Percentiles rank a stretch among this genome's conserved stretches.
These are phyloP conservation scores for Kodamaea anthophila DNA, from an alignment of 1,139 yeast genomes.

Conservation along the genomic window DNA sequence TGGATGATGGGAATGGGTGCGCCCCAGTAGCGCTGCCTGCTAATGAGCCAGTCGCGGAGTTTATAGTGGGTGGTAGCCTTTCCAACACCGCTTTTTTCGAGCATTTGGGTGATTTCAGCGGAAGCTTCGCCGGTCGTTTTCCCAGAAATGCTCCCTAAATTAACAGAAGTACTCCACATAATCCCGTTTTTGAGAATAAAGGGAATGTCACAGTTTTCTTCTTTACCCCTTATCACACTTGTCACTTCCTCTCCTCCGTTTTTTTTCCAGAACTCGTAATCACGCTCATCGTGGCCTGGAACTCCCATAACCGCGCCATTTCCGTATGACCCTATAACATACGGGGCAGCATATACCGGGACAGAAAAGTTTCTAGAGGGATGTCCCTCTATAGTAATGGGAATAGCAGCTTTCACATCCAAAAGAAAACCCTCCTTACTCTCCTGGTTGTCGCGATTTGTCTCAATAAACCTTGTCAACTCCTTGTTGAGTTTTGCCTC, in stretches of 20 bases:
- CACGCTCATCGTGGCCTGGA: slow-evolving; percentile 89
- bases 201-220: slow-evolving; percentile 21
- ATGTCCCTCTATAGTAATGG: slow-evolving; percentile 39
- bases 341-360: slow-evolving; percentile 87
- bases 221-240: slow-evolving; percentile 33
- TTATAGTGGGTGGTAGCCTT: slow-evolving; percentile 47
- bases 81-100: slow-evolving; percentile 41
- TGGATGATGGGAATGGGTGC: slow-evolving; percentile 95
- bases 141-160: slow-evolving; percentile 49
- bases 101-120: slow-evolving; percentile 33
- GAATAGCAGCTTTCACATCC: slow-evolving; percentile 49
- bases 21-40: slow-evolving; percentile 97
- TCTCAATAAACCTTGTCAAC: slow-evolving; percentile 42
- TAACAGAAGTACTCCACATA: slow-evolving; percentile 33
- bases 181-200: slow-evolving; percentile 49
- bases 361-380: slow-evolving; percentile 21
- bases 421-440: slow-evolving; percentile 58
- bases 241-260: slow-evolving; percentile 41
- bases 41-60: slow-evolving; percentile 87
- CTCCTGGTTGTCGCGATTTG: slow-evolving; percentile 26
- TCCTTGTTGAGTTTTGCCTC: slow-evolving; percentile 29
- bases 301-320: slow-evolving; percentile 97
- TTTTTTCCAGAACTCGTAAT: slow-evolving; percentile 67
- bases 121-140: slow-evolving; percentile 48
- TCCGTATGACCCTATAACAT: slow-evolving; percentile 78